Percentiles rank a stretch among this genome's conserved stretches.
These are phyloP conservation scores for Acanthamoeba quina DNA, from an alignment of 208 protist genomes.

Conservation along the genomic window DNA sequence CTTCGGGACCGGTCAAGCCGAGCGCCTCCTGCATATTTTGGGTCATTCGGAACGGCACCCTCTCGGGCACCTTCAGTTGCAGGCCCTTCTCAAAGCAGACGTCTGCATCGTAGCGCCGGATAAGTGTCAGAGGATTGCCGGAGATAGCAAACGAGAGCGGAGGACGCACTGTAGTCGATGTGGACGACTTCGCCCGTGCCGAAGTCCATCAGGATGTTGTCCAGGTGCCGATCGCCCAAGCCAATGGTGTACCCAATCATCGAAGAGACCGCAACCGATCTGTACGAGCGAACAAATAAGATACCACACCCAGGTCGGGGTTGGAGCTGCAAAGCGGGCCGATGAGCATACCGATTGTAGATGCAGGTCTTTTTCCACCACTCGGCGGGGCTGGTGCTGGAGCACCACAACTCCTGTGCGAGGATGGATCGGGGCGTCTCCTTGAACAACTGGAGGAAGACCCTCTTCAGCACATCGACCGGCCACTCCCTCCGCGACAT, in stretches of 20 bases:
- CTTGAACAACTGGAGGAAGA: slow-evolving; percentile 69
- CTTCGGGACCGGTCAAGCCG: slow-evolving; percentile 94
- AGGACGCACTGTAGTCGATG: slow-evolving; percentile 95
- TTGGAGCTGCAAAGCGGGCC: background rate
- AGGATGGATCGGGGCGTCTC: slow-evolving; percentile 76
- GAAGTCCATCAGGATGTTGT: slow-evolving; percentile 96
- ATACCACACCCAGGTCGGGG: background rate
- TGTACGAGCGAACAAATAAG: background rate
- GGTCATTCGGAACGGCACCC: slow-evolving; percentile 97
- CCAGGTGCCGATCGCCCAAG: slow-evolving; percentile 96
- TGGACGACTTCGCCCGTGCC: slow-evolving; percentile 94
- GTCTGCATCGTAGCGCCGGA: background rate
- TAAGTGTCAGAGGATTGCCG: background rate
- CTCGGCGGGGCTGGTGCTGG: slow-evolving; percentile 35
- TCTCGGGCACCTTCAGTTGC: slow-evolving; percentile 94
- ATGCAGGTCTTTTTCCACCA: slow-evolving; percentile 70
- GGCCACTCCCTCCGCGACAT: slow-evolving; percentile 81
- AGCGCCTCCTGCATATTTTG: slow-evolving; percentile 95
- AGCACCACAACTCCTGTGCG: slow-evolving; percentile 49
- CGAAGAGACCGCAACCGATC: slow-evolving; percentile 90
- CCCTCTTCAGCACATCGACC: slow-evolving; percentile 63
- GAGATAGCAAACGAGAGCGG: background rate
- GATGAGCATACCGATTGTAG: slow-evolving; percentile 35
- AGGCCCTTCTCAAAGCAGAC: slow-evolving; percentile 96
- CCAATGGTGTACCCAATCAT: slow-evolving; percentile 97